Evolutionary conservation across 768 basidiomycete species (phyloP).

Genomic region (Auricularia sp.): DNA sequence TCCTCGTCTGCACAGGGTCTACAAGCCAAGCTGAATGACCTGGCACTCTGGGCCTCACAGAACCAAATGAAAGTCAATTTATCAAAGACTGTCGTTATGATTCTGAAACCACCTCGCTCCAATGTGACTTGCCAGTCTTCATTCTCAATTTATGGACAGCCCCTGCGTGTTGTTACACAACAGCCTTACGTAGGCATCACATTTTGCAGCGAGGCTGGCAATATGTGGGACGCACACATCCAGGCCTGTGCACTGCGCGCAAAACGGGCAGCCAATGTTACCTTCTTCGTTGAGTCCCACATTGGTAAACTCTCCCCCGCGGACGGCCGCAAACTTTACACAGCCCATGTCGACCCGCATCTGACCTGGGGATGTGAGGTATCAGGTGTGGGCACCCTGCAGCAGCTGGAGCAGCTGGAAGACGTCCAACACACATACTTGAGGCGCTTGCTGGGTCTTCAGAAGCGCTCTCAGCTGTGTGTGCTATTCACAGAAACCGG

Average conservation of each 20-base stretch:
- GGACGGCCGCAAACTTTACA: constrained; percentile 13
- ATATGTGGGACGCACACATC: constrained; percentile 1
- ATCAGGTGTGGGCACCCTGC: constrained; percentile 8
- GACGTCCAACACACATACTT: constrained; percentile 12
- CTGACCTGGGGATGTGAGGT: constrained; percentile 17
- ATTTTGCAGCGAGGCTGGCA: not conserved
- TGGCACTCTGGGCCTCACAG: not conserved
- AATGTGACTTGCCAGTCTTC: not conserved
- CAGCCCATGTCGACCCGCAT: constrained; percentile 15
- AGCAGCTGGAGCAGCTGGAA: constrained; percentile 6
- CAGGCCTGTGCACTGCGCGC: not conserved
- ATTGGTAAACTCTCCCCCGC: not conserved
- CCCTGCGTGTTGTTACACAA: not conserved
- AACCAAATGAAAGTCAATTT: not conserved
- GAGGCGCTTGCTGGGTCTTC: constrained; percentile 15
- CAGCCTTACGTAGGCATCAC: constrained; percentile 6
- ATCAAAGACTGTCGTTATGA: too few relatives aligned
- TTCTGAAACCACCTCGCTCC: too few relatives aligned
- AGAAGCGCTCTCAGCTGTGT: constrained; percentile 9
- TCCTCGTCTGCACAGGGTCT: not conserved
- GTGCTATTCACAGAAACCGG: constrained; percentile 10
- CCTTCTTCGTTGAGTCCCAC: not conserved
- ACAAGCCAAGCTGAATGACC: not conserved
- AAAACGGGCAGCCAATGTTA: not conserved
- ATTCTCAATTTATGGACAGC: not conserved